Percentiles rank a stretch among this genome's conserved stretches.
Evolutionary conservation across 2,329 filamentous ascomycete genomes (phyloP).

Genomic region (Neofusicoccum sp.): DNA sequence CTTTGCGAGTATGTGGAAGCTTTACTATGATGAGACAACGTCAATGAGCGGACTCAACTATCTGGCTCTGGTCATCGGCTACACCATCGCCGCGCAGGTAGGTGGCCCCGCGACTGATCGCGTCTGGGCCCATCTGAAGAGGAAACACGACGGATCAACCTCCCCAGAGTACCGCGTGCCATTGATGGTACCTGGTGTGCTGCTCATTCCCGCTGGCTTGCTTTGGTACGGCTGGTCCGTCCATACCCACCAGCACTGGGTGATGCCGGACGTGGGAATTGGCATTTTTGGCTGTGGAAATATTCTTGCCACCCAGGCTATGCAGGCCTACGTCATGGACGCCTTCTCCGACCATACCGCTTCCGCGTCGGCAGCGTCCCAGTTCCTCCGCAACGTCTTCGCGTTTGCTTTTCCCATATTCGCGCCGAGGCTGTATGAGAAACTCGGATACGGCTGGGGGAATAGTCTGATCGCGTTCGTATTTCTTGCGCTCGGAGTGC

Average conservation of each 20-base stretch:
- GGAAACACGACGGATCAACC: conserved; percentile 19
- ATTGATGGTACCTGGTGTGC: conserved; percentile 24
- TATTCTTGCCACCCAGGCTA: conserved; percentile 37
- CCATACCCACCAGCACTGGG: conserved; percentile 26
- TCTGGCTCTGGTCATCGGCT: conserved; percentile 39
- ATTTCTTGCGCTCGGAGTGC: conserved; percentile 30
- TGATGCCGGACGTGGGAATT: conserved; percentile 50
- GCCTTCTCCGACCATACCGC: conserved; percentile 59
- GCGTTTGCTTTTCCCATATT: conserved; percentile 38
- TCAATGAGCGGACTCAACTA: conserved; percentile 25
- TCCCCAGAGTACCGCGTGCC: conserved; percentile 27
- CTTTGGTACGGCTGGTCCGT: conserved; percentile 31
- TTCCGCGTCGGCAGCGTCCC: conserved; percentile 52
- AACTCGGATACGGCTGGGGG: conserved; percentile 39
- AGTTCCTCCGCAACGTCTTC: conserved; percentile 23
- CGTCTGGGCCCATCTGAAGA: conserved; percentile 29
- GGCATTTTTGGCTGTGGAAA: conserved; percentile 41
- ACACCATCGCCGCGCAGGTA: conserved; percentile 30
- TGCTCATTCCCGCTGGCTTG: conserved; percentile 27
- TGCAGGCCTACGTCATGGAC: conserved; percentile 63
- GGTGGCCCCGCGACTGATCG: conserved; percentile 29
- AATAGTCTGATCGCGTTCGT: conserved; percentile 31
- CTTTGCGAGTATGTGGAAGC: conserved; percentile 26
- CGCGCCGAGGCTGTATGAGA: conserved; percentile 33
- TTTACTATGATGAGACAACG: conserved; percentile 23